These are phyloP conservation scores for Neurospora africana DNA, from an alignment of 495 filamentous ascomycete genomes.

Conservation along the genomic window DNA sequence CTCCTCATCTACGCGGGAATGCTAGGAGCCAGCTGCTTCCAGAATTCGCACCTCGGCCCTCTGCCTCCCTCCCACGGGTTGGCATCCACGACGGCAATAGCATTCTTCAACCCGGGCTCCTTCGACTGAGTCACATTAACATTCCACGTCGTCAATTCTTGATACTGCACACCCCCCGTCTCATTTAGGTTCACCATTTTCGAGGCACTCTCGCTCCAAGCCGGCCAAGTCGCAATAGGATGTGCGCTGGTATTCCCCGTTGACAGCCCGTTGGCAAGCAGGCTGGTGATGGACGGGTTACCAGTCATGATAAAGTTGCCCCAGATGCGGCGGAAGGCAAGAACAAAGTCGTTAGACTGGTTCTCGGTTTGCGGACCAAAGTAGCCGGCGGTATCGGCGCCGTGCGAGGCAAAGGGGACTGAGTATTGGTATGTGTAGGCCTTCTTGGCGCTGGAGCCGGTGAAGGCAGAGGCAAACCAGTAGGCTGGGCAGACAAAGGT, in stretches of 20 bases:
- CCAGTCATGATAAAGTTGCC: slow-evolving; percentile 46
- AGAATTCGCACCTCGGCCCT: slow-evolving; percentile 47
- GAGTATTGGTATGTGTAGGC: slow-evolving; percentile 54
- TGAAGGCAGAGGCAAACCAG: slow-evolving; percentile 53
- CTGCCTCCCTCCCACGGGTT: slow-evolving; percentile 47
- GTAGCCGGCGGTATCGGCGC: slow-evolving; percentile 41
- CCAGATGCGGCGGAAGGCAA: slow-evolving; percentile 32
- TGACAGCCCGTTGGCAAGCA: slow-evolving; percentile 29
- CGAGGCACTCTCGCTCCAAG: slow-evolving; percentile 24
- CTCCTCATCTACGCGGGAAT: slow-evolving; percentile 24
- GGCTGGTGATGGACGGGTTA: slow-evolving; percentile 40
- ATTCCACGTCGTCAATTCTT: slow-evolving; percentile 14
- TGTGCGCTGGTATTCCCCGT: slow-evolving; percentile 16
- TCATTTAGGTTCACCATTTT: slow-evolving; percentile 43
- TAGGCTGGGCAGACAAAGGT: slow-evolving; percentile 52
- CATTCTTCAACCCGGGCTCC: slow-evolving; percentile 35
- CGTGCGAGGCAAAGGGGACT: slow-evolving; percentile 48
- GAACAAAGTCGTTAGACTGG: slow-evolving; percentile 17
- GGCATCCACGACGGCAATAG: slow-evolving; percentile 38
- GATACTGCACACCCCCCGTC: slow-evolving; percentile 36
- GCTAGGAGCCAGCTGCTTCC: slow-evolving; percentile 30
- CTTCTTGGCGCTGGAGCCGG: slow-evolving; percentile 9
- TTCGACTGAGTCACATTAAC: slow-evolving; percentile 21
- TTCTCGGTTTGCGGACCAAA: slow-evolving; percentile 30
- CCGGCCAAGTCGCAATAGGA: slow-evolving; percentile 23